A percentile compares a stretch with the other conserved stretches of the same genome.
Conservation (phyloP, 768 basidiomycete genomes). For the Lactifluus subvellereus region DNA sequence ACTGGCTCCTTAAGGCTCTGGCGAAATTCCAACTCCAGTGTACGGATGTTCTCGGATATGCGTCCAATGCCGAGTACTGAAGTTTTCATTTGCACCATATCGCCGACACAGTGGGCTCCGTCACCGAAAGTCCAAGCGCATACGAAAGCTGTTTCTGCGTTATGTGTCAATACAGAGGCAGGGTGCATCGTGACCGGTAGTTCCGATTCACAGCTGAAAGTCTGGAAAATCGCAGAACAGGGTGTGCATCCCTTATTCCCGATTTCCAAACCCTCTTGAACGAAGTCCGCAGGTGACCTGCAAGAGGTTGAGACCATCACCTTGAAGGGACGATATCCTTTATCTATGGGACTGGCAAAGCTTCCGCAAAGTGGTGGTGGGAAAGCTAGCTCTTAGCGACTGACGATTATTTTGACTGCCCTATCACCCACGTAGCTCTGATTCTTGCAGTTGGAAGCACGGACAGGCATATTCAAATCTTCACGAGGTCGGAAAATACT, state of each 20-base stretch:
- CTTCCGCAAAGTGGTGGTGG: slow-evolving; percentile 69
- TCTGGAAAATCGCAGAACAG: slow-evolving; percentile 52
- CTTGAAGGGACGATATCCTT: slow-evolving; percentile 65
- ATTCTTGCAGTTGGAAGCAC: slow-evolving; percentile 84
- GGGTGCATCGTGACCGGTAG: slow-evolving; percentile 65
- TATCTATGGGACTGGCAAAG: slow-evolving; percentile 55
- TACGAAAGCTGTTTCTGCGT: slow-evolving; percentile 57
- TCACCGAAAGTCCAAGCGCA: slow-evolving; percentile 52
- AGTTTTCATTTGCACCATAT: slow-evolving; percentile 16
- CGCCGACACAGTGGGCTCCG: slow-evolving; percentile 50
- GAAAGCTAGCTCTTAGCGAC: slow-evolving; percentile 9
- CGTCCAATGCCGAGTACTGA: slow-evolving; percentile 20
- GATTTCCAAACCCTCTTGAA: neutral
- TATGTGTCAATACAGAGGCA: slow-evolving; percentile 41
- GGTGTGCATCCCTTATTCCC: slow-evolving; percentile 28
- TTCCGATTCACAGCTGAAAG: slow-evolving; percentile 73
- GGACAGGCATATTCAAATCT: slow-evolving; percentile 72
- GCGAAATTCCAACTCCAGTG: slow-evolving; percentile 36
- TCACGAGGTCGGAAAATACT: slow-evolving; percentile 54
- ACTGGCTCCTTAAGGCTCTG: slow-evolving; percentile 63
- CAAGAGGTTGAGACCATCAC: slow-evolving; percentile 51
- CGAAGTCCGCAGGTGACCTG: slow-evolving; percentile 13
- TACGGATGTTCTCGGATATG: slow-evolving; percentile 36
- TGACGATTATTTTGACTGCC: neutral
- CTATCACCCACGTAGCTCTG: slow-evolving; percentile 36